Evolutionary conservation across 257 asterid genomes (phyloP).

Genomic region (Paraleonurus japonicus): DNA sequence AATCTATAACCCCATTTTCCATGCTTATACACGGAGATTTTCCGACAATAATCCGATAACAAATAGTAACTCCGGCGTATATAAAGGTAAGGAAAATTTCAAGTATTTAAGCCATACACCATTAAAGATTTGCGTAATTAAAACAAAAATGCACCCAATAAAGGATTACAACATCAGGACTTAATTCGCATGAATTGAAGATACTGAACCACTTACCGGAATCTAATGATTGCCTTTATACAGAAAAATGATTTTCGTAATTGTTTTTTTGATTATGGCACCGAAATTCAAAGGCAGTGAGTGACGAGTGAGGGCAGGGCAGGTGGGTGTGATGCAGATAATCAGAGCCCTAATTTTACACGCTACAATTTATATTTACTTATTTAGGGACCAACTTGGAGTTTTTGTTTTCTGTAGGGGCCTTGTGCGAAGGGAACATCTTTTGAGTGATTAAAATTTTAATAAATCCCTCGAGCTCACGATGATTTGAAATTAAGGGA

Average conservation of each 20-base stretch:
- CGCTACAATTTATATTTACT: conserved; percentile 1
- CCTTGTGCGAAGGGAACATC: not conserved
- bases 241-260: not conserved
- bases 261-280: conserved; percentile 19
- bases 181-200: conserved; percentile 25
- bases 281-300: conserved; percentile 20
- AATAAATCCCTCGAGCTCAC: too few species aligned
- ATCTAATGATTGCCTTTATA: conserved; percentile 23
- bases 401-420: conserved; percentile 22
- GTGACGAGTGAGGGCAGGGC: conserved; percentile 48
- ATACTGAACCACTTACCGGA: conserved; percentile 23
- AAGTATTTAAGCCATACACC: conserved; percentile 22
- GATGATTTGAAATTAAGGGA: too few species aligned
- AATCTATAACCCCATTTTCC: conserved; percentile 78
- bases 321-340: conserved; percentile 52
- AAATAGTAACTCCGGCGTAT: not conserved
- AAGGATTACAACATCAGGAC: conserved; percentile 12
- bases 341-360: conserved; percentile 52
- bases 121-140: conserved; percentile 4
- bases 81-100: not conserved
- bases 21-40: conserved; percentile 31
- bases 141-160: conserved; percentile 16
- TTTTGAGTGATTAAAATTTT: not conserved
- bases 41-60: conserved; percentile 11
- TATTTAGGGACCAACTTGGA: conserved; percentile 35